These are phyloP conservation scores for Capronia americana DNA, from an alignment of 2,329 filamentous ascomycete species.

Conservation along the genomic window DNA sequence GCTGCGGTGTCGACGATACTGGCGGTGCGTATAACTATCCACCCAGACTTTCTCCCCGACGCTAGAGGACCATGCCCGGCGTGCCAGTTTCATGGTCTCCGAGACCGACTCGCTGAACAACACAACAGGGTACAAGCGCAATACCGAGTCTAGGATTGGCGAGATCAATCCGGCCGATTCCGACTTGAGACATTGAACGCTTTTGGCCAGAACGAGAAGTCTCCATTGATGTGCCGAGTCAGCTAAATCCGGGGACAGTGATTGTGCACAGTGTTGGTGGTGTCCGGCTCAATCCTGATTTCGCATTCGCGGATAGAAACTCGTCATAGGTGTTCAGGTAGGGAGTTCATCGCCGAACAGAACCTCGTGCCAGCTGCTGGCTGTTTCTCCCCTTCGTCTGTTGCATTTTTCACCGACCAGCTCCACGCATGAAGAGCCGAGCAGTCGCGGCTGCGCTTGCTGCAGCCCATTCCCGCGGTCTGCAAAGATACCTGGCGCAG, in stretches of 20 bases:
- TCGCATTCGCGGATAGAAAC: neutral
- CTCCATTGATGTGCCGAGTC: neutral
- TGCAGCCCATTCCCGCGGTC: neutral
- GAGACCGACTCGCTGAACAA: neutral
- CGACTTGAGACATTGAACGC: neutral
- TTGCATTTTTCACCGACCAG: neutral
- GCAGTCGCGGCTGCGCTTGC: neutral
- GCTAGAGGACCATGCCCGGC: neutral
- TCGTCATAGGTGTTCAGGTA: neutral
- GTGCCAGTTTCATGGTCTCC: neutral
- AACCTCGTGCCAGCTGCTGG: neutral
- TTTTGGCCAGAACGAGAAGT: neutral
- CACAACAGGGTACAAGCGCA: neutral
- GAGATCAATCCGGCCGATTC: neutral
- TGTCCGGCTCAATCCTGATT: neutral
- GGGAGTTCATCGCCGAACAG: neutral
- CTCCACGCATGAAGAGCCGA: neutral
- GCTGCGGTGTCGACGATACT: neutral
- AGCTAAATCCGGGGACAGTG: neutral
- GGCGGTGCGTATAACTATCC: neutral
- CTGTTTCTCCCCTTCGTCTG: neutral
- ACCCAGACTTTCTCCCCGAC: neutral
- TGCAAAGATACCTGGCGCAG: neutral
- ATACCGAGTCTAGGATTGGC: neutral
- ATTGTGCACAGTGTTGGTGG: neutral